Evolutionary conservation across 768 basidiomycete species (phyloP), one percentile per base, ranked within the genome.

Genomic region (Lentinula detonsa): DNA sequence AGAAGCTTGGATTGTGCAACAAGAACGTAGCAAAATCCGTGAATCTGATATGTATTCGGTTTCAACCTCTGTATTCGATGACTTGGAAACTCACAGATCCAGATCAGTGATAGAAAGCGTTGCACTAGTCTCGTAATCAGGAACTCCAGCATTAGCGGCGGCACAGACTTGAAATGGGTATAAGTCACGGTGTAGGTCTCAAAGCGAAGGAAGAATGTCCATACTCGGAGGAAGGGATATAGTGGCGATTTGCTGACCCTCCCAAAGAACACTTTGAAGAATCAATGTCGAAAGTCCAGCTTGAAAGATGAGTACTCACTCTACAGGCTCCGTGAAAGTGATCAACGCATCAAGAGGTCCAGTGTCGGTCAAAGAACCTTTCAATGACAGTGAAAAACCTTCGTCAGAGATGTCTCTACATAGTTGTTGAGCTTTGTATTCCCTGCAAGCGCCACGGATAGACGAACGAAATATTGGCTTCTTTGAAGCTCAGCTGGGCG

Each of bases 301-400:
- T 42, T 10, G 61, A 6, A 18, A n/a, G 45, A 18, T 39, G n/a
- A 35, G n/a, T 13, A 70, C 81, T 57, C 72, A 86, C 83, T 66
- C 37, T 49, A 89, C 72, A 1, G 86, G 86, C 46, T 87, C 83
- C 13, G 76, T 73, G 67, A 90, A 91, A 13, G 81, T 79, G 53
- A 91, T 89, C 51, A 78, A 65, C 3, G 86, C 87, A 72, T 90
- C 88, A 55, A 91, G 76, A 21, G 88, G 87, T 0, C 88, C 88
- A 5, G 81, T 70, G 54, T 85, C 82, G 0, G 83, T 85, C 57
- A 88, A 68, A 11, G 85, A 83, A 13, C 86, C 87, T 21, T 74
- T 75, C 5, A 91, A 73, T 2, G 80, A 70, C 28, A 90, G 70
- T 67, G 85, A 80, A 65, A 90, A 90, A 1, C 88, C 88, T 1